Evolutionary conservation across 2,329 filamentous ascomycete genomes (phyloP).

Genomic region (Penicillium olsonii): DNA sequence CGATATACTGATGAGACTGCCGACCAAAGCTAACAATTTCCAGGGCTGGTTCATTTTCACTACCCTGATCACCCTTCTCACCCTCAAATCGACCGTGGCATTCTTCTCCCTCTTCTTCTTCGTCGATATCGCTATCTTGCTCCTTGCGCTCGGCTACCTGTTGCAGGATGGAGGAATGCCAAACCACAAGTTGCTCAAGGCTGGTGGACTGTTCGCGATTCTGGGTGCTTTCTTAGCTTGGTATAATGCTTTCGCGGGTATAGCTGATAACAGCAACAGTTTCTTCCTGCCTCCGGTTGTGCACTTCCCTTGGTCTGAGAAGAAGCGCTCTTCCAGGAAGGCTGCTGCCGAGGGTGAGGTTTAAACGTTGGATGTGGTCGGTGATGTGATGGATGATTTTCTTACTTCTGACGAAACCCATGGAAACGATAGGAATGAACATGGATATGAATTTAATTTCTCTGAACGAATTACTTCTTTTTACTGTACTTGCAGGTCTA

Average conservation of each 20-base stretch:
- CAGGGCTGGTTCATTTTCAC: slow-evolving; percentile 80
- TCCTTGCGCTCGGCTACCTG: slow-evolving; percentile 65
- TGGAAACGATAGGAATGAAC: not conserved
- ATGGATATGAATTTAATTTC: not conserved
- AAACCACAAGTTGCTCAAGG: slow-evolving; percentile 31
- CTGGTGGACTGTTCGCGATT: slow-evolving; percentile 55
- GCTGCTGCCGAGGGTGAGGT: not conserved
- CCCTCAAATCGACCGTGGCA: slow-evolving; percentile 70
- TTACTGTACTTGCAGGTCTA: no score
- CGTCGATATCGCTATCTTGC: slow-evolving; percentile 71
- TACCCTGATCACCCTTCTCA: slow-evolving; percentile 68
- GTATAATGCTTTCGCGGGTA: slow-evolving; percentile 58
- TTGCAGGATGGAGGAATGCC: slow-evolving; percentile 34
- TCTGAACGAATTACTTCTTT: not conserved
- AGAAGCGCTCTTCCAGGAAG: slow-evolving; percentile 6
- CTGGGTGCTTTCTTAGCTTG: slow-evolving; percentile 56
- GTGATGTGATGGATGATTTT: not conserved
- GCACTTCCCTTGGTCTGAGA: slow-evolving; percentile 29
- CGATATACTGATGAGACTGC: no score
- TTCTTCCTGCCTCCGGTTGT: slow-evolving; percentile 27
- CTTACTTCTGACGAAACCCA: not conserved
- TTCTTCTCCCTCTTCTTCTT: slow-evolving; percentile 75
- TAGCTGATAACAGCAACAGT: slow-evolving; percentile 54
- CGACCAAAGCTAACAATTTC: not conserved
- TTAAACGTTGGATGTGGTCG: not conserved